These are phyloP conservation scores for Asclepias syriaca DNA, from an alignment of 257 asterid genomes.

Conservation along the genomic window DNA sequence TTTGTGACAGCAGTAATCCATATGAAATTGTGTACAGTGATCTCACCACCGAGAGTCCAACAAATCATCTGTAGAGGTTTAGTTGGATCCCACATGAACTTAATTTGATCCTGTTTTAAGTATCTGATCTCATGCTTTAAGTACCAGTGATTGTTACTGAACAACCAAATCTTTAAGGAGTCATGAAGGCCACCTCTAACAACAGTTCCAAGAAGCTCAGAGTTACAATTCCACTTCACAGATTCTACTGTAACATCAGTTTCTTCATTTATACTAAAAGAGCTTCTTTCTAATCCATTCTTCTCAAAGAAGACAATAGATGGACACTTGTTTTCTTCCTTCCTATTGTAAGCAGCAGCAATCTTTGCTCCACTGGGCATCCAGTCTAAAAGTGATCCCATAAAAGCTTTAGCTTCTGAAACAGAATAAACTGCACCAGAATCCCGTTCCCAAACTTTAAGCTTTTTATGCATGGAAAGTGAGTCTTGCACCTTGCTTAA, in stretches of 20 bases:
- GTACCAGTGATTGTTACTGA: slow-evolving; percentile 91
- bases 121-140: slow-evolving; percentile 81
- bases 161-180: slow-evolving; percentile 72
- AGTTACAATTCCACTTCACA: slow-evolving; percentile 83
- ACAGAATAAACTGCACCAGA: slow-evolving; percentile 75
- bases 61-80: slow-evolving; percentile 57
- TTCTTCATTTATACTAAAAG: slow-evolving; percentile 56
- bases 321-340: slow-evolving; percentile 53
- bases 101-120: slow-evolving; percentile 51
- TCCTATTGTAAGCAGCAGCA: slow-evolving; percentile 53
- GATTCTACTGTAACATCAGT: slow-evolving; percentile 48
- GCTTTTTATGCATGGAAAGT: slow-evolving; percentile 42
- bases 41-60: slow-evolving; percentile 75
- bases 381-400: slow-evolving; percentile 84
- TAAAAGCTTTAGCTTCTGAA: slow-evolving; percentile 67
- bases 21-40: slow-evolving; percentile 50
- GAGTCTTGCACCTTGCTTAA: slow-evolving; percentile 56
- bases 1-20: slow-evolving; percentile 85
- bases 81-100: slow-evolving; percentile 80
- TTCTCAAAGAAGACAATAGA: slow-evolving; percentile 77
- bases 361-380: slow-evolving; percentile 80
- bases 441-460: slow-evolving; percentile 97
- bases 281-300: slow-evolving; percentile 89
- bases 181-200: slow-evolving; percentile 64
- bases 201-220: slow-evolving; percentile 84